Percentiles rank a stretch among this genome's conserved stretches.
Conservation (phyloP, 177 flowering plant genomes). For the Vitis hybrid region DNA sequence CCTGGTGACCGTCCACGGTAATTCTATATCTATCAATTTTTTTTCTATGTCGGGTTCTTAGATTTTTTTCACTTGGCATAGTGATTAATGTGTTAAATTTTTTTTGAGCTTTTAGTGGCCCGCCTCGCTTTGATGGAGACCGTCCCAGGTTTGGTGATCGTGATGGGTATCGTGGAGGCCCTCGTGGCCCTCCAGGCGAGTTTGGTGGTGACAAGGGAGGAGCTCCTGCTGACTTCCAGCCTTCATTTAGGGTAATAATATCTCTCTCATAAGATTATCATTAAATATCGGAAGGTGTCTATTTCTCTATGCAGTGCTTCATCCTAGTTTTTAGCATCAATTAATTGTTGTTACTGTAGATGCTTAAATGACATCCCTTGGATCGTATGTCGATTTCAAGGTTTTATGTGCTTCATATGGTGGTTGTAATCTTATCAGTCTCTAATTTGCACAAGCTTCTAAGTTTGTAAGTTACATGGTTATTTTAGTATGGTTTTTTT, state of each 20-base stretch:
- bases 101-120: conserved; percentile 34
- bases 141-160: conserved; percentile 72
- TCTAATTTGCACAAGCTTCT: too few relatives aligned
- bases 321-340: too few relatives aligned
- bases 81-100: not conserved
- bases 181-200: conserved; percentile 59
- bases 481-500: too few relatives aligned
- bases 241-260: conserved; percentile 63
- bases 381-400: too few relatives aligned
- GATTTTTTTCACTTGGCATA: not conserved
- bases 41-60: not conserved
- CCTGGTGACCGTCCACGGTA: conserved; percentile 54
- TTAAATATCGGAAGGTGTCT: too few relatives aligned
- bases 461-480: too few relatives aligned
- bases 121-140: conserved; percentile 76
- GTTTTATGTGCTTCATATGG: too few relatives aligned
- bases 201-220: conserved; percentile 72
- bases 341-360: too few relatives aligned
- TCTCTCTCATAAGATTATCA: not conserved
- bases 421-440: too few relatives aligned
- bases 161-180: conserved; percentile 77
- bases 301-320: too few relatives aligned
- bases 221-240: conserved; percentile 85
- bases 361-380: too few relatives aligned
- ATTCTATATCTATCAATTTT: not conserved